A percentile compares a stretch with the other conserved stretches of the same genome.
phyloP scores from a whole-genome alignment of 768 basidiomycete species.

The Suillus alpinus region DNA sequence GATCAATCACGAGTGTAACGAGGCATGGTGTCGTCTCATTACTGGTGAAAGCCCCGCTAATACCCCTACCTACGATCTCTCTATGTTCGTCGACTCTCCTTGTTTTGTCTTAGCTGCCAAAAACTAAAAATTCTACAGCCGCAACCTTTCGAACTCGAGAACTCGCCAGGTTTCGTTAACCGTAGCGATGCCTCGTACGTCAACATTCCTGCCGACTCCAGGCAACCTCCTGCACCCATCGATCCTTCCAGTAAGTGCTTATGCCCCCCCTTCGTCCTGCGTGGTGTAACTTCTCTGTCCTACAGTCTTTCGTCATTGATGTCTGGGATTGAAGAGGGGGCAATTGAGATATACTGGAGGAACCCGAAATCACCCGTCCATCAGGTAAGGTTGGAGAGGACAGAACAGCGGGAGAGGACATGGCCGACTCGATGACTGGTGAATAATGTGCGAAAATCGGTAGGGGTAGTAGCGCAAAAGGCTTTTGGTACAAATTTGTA shows the following conservation, averaged over 20 bases:
- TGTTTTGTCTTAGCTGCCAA: neutral
- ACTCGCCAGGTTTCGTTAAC: constrained; percentile 67
- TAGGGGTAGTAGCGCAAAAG: too few species aligned
- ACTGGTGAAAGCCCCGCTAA: constrained; percentile 74
- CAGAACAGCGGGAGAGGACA: too few species aligned
- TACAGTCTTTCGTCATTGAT: too few species aligned
- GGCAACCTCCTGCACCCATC: constrained; percentile 82
- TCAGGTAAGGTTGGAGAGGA: too few species aligned
- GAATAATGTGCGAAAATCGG: too few species aligned
- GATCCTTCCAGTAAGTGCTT: constrained; percentile 78
- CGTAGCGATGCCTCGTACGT: constrained; percentile 63
- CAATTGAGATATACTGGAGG: too few species aligned
- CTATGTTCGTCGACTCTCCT: constrained; percentile 63
- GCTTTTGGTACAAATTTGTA: too few species aligned
- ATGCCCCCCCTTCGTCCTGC: neutral
- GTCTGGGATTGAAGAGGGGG: too few species aligned
- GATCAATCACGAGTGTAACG: constrained; percentile 98
- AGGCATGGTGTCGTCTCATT: constrained; percentile 95
- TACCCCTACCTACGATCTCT: constrained; percentile 69
- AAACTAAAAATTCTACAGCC: constrained; percentile 41
- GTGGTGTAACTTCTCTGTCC: constrained; percentile 12
- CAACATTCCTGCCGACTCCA: constrained; percentile 71
- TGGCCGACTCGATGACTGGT: too few species aligned
- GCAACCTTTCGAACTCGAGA: constrained; percentile 74
- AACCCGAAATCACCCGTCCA: too few species aligned